phyloP scores from a whole-genome alignment of 202 grass and related monocot species.

The Panicum hallii region DNA sequence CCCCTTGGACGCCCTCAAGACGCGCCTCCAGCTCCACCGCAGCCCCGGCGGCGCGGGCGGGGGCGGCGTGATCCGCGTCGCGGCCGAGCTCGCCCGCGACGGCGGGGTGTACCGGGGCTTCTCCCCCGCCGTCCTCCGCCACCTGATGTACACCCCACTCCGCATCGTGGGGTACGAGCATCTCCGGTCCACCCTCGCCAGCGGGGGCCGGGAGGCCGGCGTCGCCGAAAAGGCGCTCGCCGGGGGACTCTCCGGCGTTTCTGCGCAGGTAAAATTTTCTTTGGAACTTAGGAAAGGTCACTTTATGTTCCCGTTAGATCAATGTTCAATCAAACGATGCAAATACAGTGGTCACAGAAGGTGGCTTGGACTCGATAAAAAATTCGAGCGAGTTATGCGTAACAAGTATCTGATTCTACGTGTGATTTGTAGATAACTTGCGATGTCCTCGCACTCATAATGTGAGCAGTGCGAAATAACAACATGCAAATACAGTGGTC shows the following conservation, averaged over 20 bases:
- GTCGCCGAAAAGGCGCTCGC: slow-evolving; percentile 69
- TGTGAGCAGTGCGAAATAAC: neutral
- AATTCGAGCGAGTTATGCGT: neutral
- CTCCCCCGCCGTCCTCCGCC: slow-evolving; percentile 74
- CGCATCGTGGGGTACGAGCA: slow-evolving; percentile 86
- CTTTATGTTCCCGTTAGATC: neutral
- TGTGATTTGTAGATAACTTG: neutral
- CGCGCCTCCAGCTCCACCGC: slow-evolving; percentile 75
- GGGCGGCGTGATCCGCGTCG: slow-evolving; percentile 51
- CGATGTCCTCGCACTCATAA: neutral
- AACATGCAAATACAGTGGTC: neutral
- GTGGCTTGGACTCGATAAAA: neutral
- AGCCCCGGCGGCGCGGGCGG: slow-evolving; percentile 17
- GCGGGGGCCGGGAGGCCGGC: slow-evolving; percentile 46
- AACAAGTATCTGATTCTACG: neutral
- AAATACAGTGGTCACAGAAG: neutral
- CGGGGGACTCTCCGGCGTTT: slow-evolving; percentile 71
- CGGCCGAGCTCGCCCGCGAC: slow-evolving; percentile 60
- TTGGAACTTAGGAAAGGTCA: neutral
- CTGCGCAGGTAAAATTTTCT: slow-evolving; percentile 62
- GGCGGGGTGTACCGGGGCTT: slow-evolving; percentile 74
- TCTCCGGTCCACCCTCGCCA: slow-evolving; percentile 53
- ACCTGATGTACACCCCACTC: slow-evolving; percentile 81
- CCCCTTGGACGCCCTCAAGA: slow-evolving; percentile 86
- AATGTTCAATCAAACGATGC: neutral